Evolutionary conservation across 2,329 filamentous ascomycete genomes (phyloP), one percentile per base, ranked within the genome.

Genomic region (Fusarium poae): DNA sequence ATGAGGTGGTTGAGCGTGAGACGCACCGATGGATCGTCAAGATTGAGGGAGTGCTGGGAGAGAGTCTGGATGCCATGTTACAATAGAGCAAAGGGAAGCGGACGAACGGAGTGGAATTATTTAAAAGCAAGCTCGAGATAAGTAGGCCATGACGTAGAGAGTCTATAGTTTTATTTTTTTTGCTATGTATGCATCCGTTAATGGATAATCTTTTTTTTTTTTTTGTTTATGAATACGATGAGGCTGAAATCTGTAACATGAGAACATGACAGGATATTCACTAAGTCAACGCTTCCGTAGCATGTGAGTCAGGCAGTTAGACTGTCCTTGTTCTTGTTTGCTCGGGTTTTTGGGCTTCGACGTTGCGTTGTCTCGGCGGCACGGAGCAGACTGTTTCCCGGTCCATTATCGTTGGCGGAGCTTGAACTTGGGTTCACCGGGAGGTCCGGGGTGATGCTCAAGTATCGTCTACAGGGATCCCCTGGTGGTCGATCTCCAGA

Each of bases 51-150:
- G 91, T 97, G 30, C 81, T 98, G 53, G 96, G 96, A 7, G 95
- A 98, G 85, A 94, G 91, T 74, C 81, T 98, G 77, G 93, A 97
- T 79, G 89, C 90, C 52, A 97, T 97, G 95, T 84, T 97, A 82
- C 92, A 92, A 81, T 97, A 89, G 75, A 71, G 81, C 85, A 57
- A 56, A 65, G 30, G 43, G 25, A 51, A 49, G 58, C 65, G 59
- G 63, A 55, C 48, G 50, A 61, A 62, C 51, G 42, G 64, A 66
- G 57, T 68, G 62, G 61, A 46, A 23, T 57, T 46, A 29, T 53
- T 44, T n/a, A 53, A 44, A 65, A 58, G 52, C 64, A 45, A 48
- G 51, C 40, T 55, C 56, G 51, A 54, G 34, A 72, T 48, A 39
- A 49, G 46, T 37, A 59, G 37, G 49, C 55, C 55, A 72, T 65